A percentile compares a stretch with the other conserved stretches of the same genome.
phyloP scores from a whole-genome alignment of 495 filamentous ascomycete genomes.

The Parathielavia appendiculata region DNA sequence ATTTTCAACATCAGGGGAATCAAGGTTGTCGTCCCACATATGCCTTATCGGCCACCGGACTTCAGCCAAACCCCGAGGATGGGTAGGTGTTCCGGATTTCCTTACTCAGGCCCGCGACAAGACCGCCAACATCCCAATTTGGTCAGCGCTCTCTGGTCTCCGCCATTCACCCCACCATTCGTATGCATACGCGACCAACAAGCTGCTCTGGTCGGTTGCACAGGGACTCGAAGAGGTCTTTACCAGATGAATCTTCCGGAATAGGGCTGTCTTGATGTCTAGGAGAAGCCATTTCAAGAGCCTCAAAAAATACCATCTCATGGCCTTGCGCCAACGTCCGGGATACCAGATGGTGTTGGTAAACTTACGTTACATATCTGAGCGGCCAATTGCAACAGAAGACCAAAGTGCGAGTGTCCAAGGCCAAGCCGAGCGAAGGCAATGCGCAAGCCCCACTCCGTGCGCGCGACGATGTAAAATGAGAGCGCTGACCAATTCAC shows the following conservation, averaged over 20 bases:
- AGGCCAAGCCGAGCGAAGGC: slow-evolving; percentile 2
- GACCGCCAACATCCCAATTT: slow-evolving; percentile 16
- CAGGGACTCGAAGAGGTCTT: not conserved
- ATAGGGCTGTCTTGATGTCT: too few species aligned
- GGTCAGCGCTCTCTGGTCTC: slow-evolving; percentile 10
- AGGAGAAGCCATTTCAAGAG: too few species aligned
- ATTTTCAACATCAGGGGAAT: not conserved
- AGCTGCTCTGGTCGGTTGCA: not conserved
- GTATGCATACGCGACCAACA: not conserved
- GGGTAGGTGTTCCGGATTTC: slow-evolving; percentile 2
- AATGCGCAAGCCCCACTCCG: slow-evolving; percentile 16
- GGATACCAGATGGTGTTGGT: too few species aligned
- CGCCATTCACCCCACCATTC: slow-evolving; percentile 5
- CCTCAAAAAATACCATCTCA: too few species aligned
- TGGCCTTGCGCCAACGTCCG: too few species aligned
- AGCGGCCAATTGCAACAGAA: slow-evolving; percentile 8
- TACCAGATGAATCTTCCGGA: not conserved
- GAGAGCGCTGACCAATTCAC: slow-evolving; percentile 30
- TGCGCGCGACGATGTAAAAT: slow-evolving; percentile 26
- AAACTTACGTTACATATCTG: too few species aligned
- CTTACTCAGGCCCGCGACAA: slow-evolving; percentile 6
- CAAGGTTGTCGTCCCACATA: not conserved
- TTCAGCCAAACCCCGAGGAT: slow-evolving; percentile 14
- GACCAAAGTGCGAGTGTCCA: slow-evolving; percentile 4
- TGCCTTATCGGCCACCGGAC: slow-evolving; percentile 11